Percentiles rank a stretch among this genome's conserved stretches.
phyloP scores from a whole-genome alignment of 768 basidiomycete species.

The Scleroderma bovista region DNA sequence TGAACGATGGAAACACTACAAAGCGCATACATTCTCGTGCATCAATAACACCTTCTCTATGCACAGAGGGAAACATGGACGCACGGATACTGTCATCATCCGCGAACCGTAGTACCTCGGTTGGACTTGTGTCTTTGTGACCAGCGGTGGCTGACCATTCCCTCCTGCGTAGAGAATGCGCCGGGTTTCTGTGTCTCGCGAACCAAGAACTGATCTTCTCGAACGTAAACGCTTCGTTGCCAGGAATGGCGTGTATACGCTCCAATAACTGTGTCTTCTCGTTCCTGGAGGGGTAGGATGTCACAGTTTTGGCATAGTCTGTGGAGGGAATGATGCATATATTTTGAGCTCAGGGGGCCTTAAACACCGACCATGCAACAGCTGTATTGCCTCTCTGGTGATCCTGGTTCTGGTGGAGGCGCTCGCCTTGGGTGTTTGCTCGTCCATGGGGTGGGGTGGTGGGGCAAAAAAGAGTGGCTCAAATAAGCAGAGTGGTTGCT shows the following conservation, averaged over 20 bases:
- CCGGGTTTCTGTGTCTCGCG: conserved; percentile 12
- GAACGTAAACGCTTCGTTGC: conserved; percentile 15
- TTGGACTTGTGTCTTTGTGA: not conserved
- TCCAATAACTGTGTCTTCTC: conserved; percentile 15
- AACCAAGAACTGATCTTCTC: conserved; percentile 19
- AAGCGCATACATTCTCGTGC: not conserved
- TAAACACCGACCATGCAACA: not conserved
- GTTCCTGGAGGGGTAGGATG: conserved; percentile 4
- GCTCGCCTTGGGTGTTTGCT: not conserved
- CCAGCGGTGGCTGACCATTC: not conserved
- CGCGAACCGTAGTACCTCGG: not conserved
- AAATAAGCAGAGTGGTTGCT: not conserved
- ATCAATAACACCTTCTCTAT: conserved; percentile 4
- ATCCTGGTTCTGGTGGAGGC: not conserved
- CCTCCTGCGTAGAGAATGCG: not conserved
- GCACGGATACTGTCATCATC: conserved; percentile 25
- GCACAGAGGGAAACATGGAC: conserved; percentile 1
- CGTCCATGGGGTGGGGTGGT: not conserved
- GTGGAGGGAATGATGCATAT: not conserved
- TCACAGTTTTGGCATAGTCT: conserved; percentile 17
- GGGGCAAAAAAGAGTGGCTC: not conserved
- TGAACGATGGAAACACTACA: conserved; percentile 25
- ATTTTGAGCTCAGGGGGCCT: not conserved
- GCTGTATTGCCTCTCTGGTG: not conserved
- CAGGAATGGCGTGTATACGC: conserved; percentile 14